Conservation (phyloP, 768 basidiomycete species). For the Tricholoma saponaceum region DNA sequence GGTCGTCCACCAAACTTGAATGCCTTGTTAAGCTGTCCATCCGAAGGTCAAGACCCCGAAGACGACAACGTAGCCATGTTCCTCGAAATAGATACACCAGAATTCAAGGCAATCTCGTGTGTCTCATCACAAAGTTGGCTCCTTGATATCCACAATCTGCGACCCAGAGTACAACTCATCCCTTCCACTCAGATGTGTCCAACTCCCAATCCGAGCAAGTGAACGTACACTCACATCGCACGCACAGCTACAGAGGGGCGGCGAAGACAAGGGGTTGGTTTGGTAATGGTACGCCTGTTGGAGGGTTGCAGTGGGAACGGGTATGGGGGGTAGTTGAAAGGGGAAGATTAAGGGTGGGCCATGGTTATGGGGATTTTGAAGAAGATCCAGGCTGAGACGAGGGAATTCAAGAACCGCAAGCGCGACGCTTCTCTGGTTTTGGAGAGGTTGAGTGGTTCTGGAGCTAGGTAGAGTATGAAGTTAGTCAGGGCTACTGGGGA, state of each 20-base stretch:
- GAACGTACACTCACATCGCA: conserved; percentile 73
- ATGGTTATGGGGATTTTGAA: conserved; percentile 29
- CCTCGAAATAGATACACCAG: conserved; percentile 3
- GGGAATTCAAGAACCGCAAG: conserved; percentile 63
- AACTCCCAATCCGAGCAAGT: conserved; percentile 67
- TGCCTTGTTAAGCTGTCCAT: conserved; percentile 64
- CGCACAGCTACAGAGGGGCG: conserved; percentile 63
- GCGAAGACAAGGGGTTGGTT: conserved; percentile 12
- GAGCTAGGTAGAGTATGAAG: conserved; percentile 28
- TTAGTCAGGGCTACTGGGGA: background rate
- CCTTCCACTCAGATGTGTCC: conserved; percentile 53
- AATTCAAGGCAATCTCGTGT: conserved; percentile 16
- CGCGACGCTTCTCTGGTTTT: conserved; percentile 30
- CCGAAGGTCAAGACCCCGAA: conserved; percentile 42
- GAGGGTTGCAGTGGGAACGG: background rate
- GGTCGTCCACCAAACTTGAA: conserved; percentile 72
- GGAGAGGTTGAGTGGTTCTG: conserved; percentile 36
- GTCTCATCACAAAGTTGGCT: conserved; percentile 31
- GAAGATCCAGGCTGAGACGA: conserved; percentile 39
- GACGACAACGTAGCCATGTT: conserved; percentile 15
- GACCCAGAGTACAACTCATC: conserved; percentile 26
- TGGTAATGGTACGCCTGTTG: background rate
- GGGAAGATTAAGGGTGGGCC: conserved; percentile 3
- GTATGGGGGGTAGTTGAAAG: background rate
- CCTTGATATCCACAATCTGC: conserved; percentile 28